Base-by-base conservation (phyloP, 2,329 filamentous ascomycete genomes). In the Karstenula rhodostoma region DNA sequence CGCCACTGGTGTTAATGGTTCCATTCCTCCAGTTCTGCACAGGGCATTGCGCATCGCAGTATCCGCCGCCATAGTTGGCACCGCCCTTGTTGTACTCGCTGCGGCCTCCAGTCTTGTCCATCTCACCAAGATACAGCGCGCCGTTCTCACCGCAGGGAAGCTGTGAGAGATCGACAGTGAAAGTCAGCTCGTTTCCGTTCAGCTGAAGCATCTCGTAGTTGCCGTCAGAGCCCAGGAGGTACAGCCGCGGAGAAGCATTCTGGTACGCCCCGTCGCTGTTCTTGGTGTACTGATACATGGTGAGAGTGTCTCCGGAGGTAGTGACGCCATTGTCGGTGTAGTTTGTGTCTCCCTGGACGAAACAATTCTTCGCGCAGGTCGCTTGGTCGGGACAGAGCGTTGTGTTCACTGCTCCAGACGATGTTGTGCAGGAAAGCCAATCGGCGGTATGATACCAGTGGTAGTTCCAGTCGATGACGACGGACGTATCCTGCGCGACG, bases 71-170 rank as follows among this genome's bases (percentile, higher is more conserved):
- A 70, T 85, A 85, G 72, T 83, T 82, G 67, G 85, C 85, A 51
- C 78, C 78, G 40, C 77, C 78, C 62, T 76, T 74, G 69, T 80
- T 87, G 63, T 67, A 73, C 62, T 77, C 77, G 51, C 80, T 73
- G 59, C 82, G 64, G 35, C 87, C 89, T 66, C 89, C 90, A 68
- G 89, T 85, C 9, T 81, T 78, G n/a, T 85, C 81, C 87, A 89
- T 89, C 67, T 82, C 77, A 7, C 84, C 79, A 50, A 90, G 82
- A 79, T 92, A 91, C 51, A 92, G 79, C 48, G 89, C 89, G 46
- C 88, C 89, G 74, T 91, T 90, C 10, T 70, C 50, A 25, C 68
- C 70, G 56, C 70, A 72, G 17, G 70, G 70, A 10, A 71, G 58
- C 23, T 69, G 64, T 2, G 66, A 69, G 2, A 67, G 52, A 58